Conservation (phyloP, 2,329 filamentous ascomycete genomes). For the Helminthosporium solani region DNA sequence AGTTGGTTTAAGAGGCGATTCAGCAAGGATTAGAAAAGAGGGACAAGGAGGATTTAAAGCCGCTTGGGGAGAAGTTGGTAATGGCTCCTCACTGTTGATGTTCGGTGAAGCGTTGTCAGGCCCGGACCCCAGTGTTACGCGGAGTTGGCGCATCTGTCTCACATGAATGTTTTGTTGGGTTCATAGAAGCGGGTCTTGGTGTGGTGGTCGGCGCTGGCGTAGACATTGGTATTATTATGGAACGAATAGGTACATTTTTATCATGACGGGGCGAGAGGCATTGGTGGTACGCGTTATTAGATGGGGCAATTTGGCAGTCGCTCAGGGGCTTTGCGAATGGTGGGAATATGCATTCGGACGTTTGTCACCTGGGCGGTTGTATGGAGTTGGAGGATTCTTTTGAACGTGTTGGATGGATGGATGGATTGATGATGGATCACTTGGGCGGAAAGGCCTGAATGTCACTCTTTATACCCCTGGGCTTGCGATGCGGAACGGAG, state of each 20-base stretch:
- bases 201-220: background rate
- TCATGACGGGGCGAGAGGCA: constrained; percentile 7
- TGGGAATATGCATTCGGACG: no score
- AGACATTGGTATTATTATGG: no score
- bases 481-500: no score
- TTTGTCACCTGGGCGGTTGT: no score
- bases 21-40: constrained; percentile 58
- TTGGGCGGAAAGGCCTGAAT: constrained; percentile 1
- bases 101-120: background rate
- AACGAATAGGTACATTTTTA: constrained; percentile 1
- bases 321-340: no score
- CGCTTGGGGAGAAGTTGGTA: background rate
- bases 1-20: constrained; percentile 87
- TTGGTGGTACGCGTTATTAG: background rate
- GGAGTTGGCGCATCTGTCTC: no score
- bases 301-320: no score
- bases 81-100: background rate
- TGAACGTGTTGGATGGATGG: no score
- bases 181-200: constrained; percentile 3
- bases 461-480: constrained; percentile 13
- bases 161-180: constrained; percentile 10
- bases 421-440: background rate
- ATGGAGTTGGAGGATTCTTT: no score
- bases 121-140: background rate
- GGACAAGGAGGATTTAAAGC: background rate